phyloP scores from a whole-genome alignment of 805 yeast species.

The Wickerhamiella spandovensis region DNA sequence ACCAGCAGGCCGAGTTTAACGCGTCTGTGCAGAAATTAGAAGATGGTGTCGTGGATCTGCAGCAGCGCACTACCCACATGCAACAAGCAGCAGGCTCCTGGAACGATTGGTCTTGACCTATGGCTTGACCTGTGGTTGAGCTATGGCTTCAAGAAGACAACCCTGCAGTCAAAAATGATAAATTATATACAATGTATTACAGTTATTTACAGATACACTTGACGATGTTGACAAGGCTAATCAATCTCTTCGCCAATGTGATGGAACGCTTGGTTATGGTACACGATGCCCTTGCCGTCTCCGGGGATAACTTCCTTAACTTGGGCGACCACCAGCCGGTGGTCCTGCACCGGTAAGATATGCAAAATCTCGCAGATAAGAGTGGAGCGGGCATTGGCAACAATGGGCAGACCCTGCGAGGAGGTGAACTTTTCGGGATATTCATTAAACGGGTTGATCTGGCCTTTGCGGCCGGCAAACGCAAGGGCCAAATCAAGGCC shows the following conservation, averaged over 20 bases:
- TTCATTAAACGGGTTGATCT: constrained; percentile 23
- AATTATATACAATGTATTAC: neutral
- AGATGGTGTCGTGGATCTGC: constrained; percentile 6
- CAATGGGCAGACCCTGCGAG: constrained; percentile 17
- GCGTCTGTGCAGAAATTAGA: constrained; percentile 7
- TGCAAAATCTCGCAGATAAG: constrained; percentile 20
- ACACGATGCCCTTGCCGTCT: constrained; percentile 7
- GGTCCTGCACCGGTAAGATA: constrained; percentile 49
- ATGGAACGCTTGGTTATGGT: constrained; percentile 11
- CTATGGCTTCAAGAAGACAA: neutral
- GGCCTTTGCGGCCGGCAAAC: constrained; percentile 42
- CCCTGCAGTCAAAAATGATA: neutral
- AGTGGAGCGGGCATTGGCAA: constrained; percentile 17
- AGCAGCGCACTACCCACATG: constrained; percentile 4
- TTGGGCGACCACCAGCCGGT: constrained; percentile 80
- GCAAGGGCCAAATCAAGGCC: constrained; percentile 49
- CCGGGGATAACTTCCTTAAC: constrained; percentile 27
- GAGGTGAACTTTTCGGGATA: constrained; percentile 13
- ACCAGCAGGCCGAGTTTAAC: constrained; percentile 6
- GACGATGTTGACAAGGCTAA: neutral
- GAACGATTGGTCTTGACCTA: neutral
- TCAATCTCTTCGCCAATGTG: constrained; percentile 5
- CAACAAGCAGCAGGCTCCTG: constrained; percentile 2
- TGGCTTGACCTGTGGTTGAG: too few relatives aligned
- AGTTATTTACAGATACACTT: too few relatives aligned